phyloP scores from a whole-genome alignment of 306 rosid species.

The Argentina anserina region DNA sequence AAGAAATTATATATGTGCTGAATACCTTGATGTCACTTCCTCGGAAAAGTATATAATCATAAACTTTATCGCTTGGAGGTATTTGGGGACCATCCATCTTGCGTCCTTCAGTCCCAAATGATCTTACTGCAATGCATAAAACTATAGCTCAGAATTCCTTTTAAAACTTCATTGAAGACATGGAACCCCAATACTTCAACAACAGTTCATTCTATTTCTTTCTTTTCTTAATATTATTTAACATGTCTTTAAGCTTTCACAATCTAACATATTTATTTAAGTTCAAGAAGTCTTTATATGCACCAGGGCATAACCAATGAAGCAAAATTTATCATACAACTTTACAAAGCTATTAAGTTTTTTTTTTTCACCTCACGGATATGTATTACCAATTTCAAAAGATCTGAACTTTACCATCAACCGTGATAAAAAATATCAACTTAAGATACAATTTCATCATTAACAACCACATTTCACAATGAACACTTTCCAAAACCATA shows the following conservation, averaged over 20 bases:
- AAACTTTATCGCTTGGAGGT: constrained; percentile 80
- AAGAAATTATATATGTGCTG: too few species aligned
- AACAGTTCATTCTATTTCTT: background rate
- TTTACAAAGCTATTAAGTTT: background rate
- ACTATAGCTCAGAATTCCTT: background rate
- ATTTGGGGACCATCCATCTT: constrained; percentile 90
- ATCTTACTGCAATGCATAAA: constrained; percentile 58
- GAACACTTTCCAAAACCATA: background rate
- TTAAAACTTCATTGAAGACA: background rate
- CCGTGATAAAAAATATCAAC: background rate
- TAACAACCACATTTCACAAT: background rate
- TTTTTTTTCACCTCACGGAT: background rate
- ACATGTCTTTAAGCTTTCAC: background rate
- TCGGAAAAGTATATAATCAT: constrained; percentile 84
- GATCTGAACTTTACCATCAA: background rate
- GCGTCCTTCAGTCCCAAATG: constrained; percentile 96
- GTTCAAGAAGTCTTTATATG: background rate
- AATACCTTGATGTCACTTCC: constrained; percentile 94
- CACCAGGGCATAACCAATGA: background rate
- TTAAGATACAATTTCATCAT: background rate
- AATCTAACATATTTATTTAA: background rate
- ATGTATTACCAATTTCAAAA: background rate
- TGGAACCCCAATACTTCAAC: background rate
- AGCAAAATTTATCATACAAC: background rate
- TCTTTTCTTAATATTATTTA: background rate